A percentile compares a stretch with the other conserved stretches of the same genome.
Conservation (phyloP, 1,284 basidiomycete species). For the Dichomitus squalens region DNA sequence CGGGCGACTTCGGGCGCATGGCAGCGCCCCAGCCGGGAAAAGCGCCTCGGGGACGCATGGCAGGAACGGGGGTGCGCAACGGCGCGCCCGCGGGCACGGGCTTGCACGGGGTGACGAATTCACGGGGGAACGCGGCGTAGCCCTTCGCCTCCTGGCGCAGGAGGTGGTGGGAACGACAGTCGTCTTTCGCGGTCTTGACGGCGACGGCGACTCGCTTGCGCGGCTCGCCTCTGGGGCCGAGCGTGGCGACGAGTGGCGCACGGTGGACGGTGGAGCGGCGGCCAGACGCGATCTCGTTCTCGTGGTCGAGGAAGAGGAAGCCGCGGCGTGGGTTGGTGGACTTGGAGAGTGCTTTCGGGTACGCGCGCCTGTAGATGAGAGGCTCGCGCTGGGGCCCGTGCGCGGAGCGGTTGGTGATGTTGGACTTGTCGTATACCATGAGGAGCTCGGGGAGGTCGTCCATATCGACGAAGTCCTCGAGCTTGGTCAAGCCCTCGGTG, state of each 20-base stretch:
- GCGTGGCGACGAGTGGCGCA: constrained; percentile 31
- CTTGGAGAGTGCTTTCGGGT: constrained; percentile 13
- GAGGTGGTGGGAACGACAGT: constrained; percentile 25
- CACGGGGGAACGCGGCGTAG: constrained; percentile 43
- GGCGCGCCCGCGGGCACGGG: constrained; percentile 41
- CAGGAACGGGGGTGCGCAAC: constrained; percentile 2
- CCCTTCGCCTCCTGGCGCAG: constrained; percentile 43
- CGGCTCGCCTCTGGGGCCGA: constrained; percentile 22
- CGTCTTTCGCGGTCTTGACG: constrained; percentile 31
- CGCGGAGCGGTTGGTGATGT: not conserved
- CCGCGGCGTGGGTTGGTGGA: not conserved
- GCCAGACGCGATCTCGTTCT: constrained; percentile 33
- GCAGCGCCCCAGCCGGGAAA: constrained; percentile 32
- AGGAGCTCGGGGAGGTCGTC: constrained; percentile 34
- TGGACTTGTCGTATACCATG: constrained; percentile 29
- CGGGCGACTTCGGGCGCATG: constrained; percentile 43
- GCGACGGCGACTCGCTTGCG: constrained; percentile 34
- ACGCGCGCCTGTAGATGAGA: constrained; percentile 1
- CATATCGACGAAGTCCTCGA: constrained; percentile 33
- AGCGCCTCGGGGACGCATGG: constrained; percentile 10
- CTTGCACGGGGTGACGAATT: constrained; percentile 38
- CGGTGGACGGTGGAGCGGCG: constrained; percentile 37
- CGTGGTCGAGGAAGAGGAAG: constrained; percentile 31
- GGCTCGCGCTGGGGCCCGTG: constrained; percentile 23
- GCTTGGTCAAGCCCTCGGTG: constrained; percentile 17